Percentiles rank a stretch among this genome's conserved stretches.
Conservation (phyloP, 768 basidiomycete species). For the Auricularia sp. region DNA sequence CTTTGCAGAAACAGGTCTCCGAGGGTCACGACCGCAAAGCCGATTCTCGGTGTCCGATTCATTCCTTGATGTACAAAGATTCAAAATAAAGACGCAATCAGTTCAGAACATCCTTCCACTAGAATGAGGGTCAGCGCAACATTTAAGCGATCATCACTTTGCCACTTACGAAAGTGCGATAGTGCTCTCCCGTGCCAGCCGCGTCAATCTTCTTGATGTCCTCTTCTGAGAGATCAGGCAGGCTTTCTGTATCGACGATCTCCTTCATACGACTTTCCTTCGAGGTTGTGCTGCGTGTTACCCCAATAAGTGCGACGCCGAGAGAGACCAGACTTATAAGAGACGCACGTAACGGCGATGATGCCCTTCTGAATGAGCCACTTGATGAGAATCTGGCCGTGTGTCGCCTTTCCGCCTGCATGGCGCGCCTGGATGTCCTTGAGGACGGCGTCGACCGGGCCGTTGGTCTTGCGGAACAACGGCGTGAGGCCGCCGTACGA, state of each 20-base stretch:
- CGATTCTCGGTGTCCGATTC: no score
- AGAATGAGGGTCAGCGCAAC: no score
- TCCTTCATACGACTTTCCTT: slow-evolving; percentile 25
- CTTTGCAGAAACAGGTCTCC: no score
- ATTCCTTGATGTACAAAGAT: no score
- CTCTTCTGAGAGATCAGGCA: slow-evolving; percentile 17
- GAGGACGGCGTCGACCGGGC: slow-evolving; percentile 32
- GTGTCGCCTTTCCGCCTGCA: slow-evolving; percentile 5
- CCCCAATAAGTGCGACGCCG: background rate
- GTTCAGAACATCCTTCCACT: no score
- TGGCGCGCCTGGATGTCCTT: slow-evolving; percentile 16
- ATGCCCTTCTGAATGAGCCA: slow-evolving; percentile 19
- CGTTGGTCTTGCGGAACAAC: slow-evolving; percentile 46
- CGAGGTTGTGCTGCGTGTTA: slow-evolving; percentile 23
- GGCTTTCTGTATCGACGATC: slow-evolving; percentile 13
- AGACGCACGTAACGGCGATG: slow-evolving; percentile 24
- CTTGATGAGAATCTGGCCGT: slow-evolving; percentile 10
- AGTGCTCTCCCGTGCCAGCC: slow-evolving; percentile 13
- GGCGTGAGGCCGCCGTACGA: slow-evolving; percentile 36
- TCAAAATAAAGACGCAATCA: no score
- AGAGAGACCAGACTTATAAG: slow-evolving; percentile 11
- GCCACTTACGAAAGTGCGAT: slow-evolving; percentile 8
- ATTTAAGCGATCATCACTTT: no score
- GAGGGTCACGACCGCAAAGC: no score
- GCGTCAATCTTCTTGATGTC: slow-evolving; percentile 15